These are phyloP conservation scores for Venturia nashicola DNA, from an alignment of 2,329 filamentous ascomycete genomes.

Conservation along the genomic window DNA sequence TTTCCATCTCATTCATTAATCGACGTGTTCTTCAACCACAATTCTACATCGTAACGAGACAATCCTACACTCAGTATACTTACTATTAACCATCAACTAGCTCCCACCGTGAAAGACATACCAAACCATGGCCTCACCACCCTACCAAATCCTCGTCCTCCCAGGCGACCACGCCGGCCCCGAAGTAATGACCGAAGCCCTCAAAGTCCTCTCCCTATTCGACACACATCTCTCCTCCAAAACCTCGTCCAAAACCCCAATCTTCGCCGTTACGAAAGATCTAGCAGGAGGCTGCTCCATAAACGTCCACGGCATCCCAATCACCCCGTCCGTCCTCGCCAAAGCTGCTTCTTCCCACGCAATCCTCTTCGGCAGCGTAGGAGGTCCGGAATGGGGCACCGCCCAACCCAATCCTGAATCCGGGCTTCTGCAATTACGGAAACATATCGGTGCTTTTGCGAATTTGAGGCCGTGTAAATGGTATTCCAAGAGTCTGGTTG, in stretches of 20 bases:
- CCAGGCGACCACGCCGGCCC: constrained; percentile 37
- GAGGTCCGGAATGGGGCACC: constrained; percentile 35
- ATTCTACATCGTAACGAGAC: too few relatives aligned
- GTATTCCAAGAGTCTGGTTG: constrained; percentile 26
- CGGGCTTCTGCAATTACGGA: constrained; percentile 30
- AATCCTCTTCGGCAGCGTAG: constrained; percentile 36
- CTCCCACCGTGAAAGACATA: neutral
- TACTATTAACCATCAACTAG: neutral
- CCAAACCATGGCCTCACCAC: neutral
- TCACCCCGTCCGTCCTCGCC: constrained; percentile 32
- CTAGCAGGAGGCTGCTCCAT: constrained; percentile 28
- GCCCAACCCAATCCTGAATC: constrained; percentile 31
- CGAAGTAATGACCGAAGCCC: constrained; percentile 38
- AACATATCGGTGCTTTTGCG: constrained; percentile 34
- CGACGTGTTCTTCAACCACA: too few relatives aligned
- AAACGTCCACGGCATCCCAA: constrained; percentile 31
- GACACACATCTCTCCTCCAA: constrained; percentile 11
- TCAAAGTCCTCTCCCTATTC: constrained; percentile 34
- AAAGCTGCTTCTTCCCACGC: constrained; percentile 31
- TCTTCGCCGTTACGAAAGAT: constrained; percentile 21
- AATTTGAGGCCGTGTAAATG: constrained; percentile 39
- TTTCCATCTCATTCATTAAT: too few relatives aligned
- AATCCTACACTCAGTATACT: neutral
- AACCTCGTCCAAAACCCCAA: constrained; percentile 13
- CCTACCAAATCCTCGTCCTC: constrained; percentile 29